These are phyloP conservation scores for Omphalea diandra DNA, from an alignment of 441 rosid genomes.

Conservation along the genomic window DNA sequence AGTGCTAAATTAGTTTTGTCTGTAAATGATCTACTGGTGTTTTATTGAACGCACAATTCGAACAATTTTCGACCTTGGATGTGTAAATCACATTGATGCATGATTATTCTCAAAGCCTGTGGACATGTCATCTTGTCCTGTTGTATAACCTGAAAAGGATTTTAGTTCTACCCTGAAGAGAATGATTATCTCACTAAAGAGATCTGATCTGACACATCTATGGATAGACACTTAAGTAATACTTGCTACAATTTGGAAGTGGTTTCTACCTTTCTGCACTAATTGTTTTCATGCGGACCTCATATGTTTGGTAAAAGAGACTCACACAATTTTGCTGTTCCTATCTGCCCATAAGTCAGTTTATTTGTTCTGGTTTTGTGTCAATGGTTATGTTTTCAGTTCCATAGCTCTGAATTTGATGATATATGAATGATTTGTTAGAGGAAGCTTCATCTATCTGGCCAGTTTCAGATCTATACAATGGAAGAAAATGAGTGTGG, in stretches of 20 bases:
- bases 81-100: background rate
- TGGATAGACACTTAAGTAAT: background rate
- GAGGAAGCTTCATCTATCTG: slow-evolving; percentile 8
- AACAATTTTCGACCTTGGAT: background rate
- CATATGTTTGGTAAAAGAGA: background rate
- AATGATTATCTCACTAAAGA: background rate
- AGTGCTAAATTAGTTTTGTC: background rate
- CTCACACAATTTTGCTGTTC: background rate
- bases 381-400: background rate
- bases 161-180: background rate
- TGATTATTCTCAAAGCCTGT: background rate
- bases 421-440: background rate
- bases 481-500: background rate
- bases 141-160: background rate
- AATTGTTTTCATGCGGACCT: too few species aligned
- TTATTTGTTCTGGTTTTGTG: background rate
- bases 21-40: background rate
- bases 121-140: background rate
- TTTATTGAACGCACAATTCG: background rate
- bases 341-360: background rate
- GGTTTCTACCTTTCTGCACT: background rate
- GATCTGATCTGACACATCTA: background rate
- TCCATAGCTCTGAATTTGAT: background rate
- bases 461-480: background rate
- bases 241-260: background rate